A percentile compares a stretch with the other conserved stretches of the same genome.
Conservation (phyloP, 441 rosid species). For the Corymbia calophylla region DNA sequence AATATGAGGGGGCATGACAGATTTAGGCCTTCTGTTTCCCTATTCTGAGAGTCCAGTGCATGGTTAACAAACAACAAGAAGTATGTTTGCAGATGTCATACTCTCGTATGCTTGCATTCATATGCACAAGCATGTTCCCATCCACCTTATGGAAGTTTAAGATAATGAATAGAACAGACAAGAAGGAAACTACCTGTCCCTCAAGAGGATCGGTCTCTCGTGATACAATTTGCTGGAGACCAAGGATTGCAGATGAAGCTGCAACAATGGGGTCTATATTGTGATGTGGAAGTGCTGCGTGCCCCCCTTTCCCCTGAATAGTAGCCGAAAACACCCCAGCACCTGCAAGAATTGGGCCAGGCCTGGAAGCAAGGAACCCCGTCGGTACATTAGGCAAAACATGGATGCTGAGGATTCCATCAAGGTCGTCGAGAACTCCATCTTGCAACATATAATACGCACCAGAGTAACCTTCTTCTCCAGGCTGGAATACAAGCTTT, state of each 20-base stretch:
- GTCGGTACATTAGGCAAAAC: conserved; percentile 22
- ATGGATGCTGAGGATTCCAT: conserved; percentile 27
- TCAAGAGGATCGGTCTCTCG: conserved; percentile 41
- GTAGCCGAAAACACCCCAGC: conserved; percentile 21
- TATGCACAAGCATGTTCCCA: background rate
- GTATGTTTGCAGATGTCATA: background rate
- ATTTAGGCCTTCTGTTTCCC: background rate
- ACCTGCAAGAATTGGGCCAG: conserved; percentile 43
- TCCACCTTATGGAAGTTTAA: background rate
- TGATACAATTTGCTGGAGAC: conserved; percentile 38
- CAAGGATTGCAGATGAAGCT: conserved; percentile 24
- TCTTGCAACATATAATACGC: conserved; percentile 43
- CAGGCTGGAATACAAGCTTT: conserved; percentile 51
- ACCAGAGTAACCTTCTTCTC: conserved; percentile 40
- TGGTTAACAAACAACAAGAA: background rate
- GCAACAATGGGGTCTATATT: conserved; percentile 33
- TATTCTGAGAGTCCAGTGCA: background rate
- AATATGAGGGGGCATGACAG: background rate
- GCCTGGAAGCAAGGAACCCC: conserved; percentile 29
- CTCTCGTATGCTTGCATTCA: background rate
- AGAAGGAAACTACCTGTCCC: conserved; percentile 20
- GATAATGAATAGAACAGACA: background rate
- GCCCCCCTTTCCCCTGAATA: conserved; percentile 35
- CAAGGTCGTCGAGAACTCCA: conserved; percentile 25
- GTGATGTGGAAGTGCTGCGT: conserved; percentile 31